These are phyloP conservation scores for Podaxis sp. DNA, from an alignment of 768 basidiomycete genomes.

Conservation along the genomic window DNA sequence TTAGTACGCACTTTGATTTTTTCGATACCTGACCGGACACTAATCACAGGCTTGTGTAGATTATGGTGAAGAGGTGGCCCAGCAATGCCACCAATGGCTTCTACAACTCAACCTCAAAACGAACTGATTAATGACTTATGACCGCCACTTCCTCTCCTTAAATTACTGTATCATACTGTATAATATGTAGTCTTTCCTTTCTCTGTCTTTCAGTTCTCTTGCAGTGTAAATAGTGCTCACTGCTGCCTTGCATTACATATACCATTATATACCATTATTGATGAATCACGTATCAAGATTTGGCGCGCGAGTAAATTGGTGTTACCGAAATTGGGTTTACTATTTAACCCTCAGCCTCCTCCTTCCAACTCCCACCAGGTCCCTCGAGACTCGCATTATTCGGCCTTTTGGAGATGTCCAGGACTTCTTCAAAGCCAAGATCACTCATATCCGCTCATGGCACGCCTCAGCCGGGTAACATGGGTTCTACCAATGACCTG, in stretches of 20 bases:
- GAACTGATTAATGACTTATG: not conserved
- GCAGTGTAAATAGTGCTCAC: not conserved
- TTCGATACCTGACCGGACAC: not conserved
- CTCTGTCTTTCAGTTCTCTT: not conserved
- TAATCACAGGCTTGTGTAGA: conserved; percentile 33
- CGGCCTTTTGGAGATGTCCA: conserved; percentile 1
- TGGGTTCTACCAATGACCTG: not conserved
- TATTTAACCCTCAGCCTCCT: not conserved
- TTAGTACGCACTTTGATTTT: conserved; percentile 46
- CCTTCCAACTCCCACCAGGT: not conserved
- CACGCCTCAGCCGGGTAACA: not conserved
- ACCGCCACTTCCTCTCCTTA: not conserved
- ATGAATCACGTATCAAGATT: not conserved
- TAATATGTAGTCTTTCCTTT: not conserved
- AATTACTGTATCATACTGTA: not conserved
- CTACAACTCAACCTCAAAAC: conserved; percentile 3
- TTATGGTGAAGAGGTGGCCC: conserved; percentile 50
- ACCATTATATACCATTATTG: not conserved
- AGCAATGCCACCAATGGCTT: conserved; percentile 49
- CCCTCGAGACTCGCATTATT: not conserved
- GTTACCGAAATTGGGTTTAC: not conserved
- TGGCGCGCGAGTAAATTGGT: not conserved
- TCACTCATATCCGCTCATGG: not conserved
- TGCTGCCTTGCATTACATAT: not conserved
- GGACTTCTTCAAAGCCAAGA: not conserved